Evolutionary conservation across 2,329 filamentous ascomycete species (phyloP).

Genomic region (Epicoccum sorghinum): DNA sequence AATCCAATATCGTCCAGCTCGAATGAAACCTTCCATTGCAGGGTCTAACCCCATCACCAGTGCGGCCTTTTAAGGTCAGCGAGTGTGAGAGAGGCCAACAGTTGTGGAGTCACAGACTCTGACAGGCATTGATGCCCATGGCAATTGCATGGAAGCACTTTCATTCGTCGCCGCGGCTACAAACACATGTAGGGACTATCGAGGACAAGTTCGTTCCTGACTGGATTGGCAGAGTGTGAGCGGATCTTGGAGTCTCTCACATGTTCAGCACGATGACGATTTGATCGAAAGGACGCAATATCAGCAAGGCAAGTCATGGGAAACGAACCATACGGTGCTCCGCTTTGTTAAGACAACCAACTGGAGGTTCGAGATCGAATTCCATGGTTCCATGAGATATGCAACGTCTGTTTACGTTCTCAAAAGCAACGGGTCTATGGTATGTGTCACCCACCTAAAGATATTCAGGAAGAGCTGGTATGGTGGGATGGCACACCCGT

Average conservation of each 20-base stretch:
- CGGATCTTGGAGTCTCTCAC: background rate
- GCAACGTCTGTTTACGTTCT: no score
- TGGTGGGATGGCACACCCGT: constrained; percentile 19
- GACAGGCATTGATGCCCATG: constrained; percentile 36
- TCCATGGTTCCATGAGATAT: no score
- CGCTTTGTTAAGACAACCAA: no score
- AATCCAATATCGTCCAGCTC: constrained; percentile 13
- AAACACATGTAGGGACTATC: constrained; percentile 25
- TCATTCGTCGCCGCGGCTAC: constrained; percentile 18
- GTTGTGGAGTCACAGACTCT: constrained; percentile 28
- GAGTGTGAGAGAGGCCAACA: constrained; percentile 37
- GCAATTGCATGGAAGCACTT: constrained; percentile 32
- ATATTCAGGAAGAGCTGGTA: constrained; percentile 13
- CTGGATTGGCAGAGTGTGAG: constrained; percentile 4
- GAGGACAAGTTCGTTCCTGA: constrained; percentile 14
- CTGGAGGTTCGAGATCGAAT: background rate
- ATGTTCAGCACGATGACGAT: background rate
- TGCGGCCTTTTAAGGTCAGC: constrained; percentile 31
- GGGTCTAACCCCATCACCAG: constrained; percentile 33
- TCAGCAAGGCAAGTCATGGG: no score
- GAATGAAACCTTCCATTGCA: constrained; percentile 24
- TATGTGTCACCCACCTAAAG: constrained; percentile 18
- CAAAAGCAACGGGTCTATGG: constrained; percentile 14
- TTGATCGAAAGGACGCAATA: background rate
- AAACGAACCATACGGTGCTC: no score